These are phyloP conservation scores for Sedum album DNA, from an alignment of 164 flowering plant species.

Conservation along the genomic window DNA sequence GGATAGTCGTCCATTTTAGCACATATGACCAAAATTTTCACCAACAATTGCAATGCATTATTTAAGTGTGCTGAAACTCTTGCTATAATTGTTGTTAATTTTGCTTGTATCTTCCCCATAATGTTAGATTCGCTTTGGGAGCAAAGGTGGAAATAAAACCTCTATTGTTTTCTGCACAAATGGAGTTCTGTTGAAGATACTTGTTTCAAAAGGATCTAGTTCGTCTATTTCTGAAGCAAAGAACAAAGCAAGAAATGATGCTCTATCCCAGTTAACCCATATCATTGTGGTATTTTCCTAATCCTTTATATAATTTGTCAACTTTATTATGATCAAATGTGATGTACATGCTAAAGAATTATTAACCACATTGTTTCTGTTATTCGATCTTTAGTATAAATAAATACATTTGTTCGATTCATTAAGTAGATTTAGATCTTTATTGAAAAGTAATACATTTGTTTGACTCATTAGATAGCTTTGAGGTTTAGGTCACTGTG, in stretches of 20 bases:
- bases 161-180: slow-evolving; percentile 92
- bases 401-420: too few relatives aligned
- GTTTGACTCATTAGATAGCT: neutral
- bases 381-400: too few relatives aligned
- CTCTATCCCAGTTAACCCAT: slow-evolving; percentile 51
- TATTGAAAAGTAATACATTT: neutral
- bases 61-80: too few relatives aligned
- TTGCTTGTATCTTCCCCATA: slow-evolving; percentile 2
- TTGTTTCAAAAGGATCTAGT: slow-evolving; percentile 39
- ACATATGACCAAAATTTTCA: neutral
- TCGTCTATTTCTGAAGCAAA: slow-evolving; percentile 20
- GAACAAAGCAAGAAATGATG: slow-evolving; percentile 15
- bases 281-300: slow-evolving; percentile 72
- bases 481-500: neutral
- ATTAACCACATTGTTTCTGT: neutral
- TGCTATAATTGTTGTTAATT: neutral
- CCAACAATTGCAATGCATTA: neutral
- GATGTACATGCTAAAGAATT: neutral
- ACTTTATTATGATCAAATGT: neutral
- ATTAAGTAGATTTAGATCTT: too few relatives aligned
- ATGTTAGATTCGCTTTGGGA: slow-evolving; percentile 75
- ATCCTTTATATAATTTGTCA: neutral
- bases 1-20: neutral
- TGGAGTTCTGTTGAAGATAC: slow-evolving; percentile 72
- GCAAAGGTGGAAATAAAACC: slow-evolving; percentile 77